A percentile compares a stretch with the other conserved stretches of the same genome.
These are phyloP conservation scores for Penicillium malachiteum DNA, from an alignment of 495 filamentous ascomycete genomes.

Conservation along the genomic window DNA sequence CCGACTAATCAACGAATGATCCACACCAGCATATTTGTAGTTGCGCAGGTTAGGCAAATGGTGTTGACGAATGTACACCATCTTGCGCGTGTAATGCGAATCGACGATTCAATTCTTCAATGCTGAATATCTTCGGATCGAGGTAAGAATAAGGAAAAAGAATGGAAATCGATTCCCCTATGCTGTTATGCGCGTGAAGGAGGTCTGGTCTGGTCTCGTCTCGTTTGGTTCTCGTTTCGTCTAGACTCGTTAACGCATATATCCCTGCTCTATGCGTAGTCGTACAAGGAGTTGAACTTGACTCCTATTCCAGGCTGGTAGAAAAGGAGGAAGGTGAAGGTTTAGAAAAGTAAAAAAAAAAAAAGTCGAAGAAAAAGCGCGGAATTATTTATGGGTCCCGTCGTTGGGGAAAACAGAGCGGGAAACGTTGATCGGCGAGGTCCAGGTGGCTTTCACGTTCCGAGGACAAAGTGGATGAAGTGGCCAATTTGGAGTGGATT, in stretches of 20 bases:
- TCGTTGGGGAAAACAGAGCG: no score
- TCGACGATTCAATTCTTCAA: background rate
- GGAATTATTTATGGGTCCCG: no score
- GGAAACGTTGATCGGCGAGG: no score
- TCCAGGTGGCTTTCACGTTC: no score
- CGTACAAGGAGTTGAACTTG: no score
- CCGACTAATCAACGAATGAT: slow-evolving; percentile 82
- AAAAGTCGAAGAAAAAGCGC: no score
- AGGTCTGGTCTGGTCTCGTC: background rate
- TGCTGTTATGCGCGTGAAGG: background rate
- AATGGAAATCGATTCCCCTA: background rate
- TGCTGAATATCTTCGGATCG: background rate
- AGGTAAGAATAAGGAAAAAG: background rate
- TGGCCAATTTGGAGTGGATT: no score
- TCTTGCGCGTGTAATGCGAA: slow-evolving; percentile 17
- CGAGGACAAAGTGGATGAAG: no score
- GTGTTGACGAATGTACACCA: slow-evolving; percentile 91
- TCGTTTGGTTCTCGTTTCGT: background rate
- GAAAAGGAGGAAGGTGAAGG: no score
- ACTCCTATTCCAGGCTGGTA: no score
- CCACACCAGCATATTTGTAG: slow-evolving; percentile 91
- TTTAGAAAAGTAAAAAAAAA: no score
- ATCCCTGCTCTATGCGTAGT: no score
- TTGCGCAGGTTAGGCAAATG: slow-evolving; percentile 80
- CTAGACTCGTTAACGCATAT: background rate